Conservation (phyloP, 2,329 filamentous ascomycete species). For the Eurotiales sp. region DNA sequence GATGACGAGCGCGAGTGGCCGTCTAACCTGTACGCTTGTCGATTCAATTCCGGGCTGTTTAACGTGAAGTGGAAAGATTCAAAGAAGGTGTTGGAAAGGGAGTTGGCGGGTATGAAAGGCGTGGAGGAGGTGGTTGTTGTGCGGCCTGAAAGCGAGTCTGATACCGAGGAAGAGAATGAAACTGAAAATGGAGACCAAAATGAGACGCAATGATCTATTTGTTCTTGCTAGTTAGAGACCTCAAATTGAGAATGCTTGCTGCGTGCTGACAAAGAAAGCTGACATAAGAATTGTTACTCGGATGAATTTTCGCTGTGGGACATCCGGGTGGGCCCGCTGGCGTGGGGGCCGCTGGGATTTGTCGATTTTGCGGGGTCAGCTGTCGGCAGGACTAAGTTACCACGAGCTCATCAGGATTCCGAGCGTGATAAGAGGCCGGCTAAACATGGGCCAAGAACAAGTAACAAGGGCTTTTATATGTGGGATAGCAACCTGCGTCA, state of each 20-base stretch:
- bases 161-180: no score
- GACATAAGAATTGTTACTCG: neutral
- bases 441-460: no score
- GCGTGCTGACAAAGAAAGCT: no score
- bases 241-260: no score
- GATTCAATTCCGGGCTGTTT: conserved; percentile 58
- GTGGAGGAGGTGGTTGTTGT: conserved; percentile 35
- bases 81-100: conserved; percentile 38
- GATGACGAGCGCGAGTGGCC: conserved; percentile 20
- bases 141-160: conserved; percentile 20
- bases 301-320: neutral
- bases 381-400: no score
- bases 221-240: no score
- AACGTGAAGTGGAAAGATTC: conserved; percentile 53
- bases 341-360: neutral
- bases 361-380: neutral
- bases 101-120: conserved; percentile 32
- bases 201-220: neutral
- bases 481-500: no score
- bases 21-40: conserved; percentile 48
- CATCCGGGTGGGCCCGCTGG: neutral
- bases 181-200: neutral
- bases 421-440: no score
- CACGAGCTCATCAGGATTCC: no score
- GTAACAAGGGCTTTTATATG: no score